These are phyloP conservation scores for Escovopsis sp. DNA, from an alignment of 2,329 filamentous ascomycete species.

Conservation along the genomic window DNA sequence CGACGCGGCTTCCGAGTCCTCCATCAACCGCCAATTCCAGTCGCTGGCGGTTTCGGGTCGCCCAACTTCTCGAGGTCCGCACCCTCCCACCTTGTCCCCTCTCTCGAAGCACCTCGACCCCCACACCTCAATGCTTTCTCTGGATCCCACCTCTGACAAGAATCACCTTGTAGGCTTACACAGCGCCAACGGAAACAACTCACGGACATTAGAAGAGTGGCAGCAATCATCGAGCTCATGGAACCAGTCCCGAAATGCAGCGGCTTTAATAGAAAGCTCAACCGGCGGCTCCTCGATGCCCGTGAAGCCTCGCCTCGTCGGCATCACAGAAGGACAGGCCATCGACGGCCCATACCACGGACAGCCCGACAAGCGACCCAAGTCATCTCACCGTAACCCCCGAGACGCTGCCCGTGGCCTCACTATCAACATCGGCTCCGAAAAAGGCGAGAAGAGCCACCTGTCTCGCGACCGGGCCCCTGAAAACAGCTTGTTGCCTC, in stretches of 20 bases:
- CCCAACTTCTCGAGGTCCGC: conserved; percentile 2
- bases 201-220: neutral
- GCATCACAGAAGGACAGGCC: conserved; percentile 2
- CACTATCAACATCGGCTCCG: neutral
- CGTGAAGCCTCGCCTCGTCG: conserved; percentile 4
- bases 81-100: too few species aligned
- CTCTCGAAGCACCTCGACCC: too few species aligned
- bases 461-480: neutral
- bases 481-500: neutral
- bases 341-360: neutral
- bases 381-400: neutral
- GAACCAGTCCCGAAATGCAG: neutral
- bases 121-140: too few species aligned
- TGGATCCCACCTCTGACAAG: neutral
- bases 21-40: neutral
- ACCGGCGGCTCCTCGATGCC: neutral
- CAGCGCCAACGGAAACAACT: conserved; percentile 1
- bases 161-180: neutral
- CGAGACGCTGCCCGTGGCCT: neutral
- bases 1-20: neutral
- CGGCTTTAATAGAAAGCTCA: neutral
- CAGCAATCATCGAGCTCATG: neutral
- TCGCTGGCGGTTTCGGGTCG: neutral
- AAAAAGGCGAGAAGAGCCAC: conserved; percentile 1
- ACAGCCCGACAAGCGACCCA: neutral